Evolutionary conservation across 2,329 filamentous ascomycete genomes (phyloP).

Genomic region (Alternaria brassicae): DNA sequence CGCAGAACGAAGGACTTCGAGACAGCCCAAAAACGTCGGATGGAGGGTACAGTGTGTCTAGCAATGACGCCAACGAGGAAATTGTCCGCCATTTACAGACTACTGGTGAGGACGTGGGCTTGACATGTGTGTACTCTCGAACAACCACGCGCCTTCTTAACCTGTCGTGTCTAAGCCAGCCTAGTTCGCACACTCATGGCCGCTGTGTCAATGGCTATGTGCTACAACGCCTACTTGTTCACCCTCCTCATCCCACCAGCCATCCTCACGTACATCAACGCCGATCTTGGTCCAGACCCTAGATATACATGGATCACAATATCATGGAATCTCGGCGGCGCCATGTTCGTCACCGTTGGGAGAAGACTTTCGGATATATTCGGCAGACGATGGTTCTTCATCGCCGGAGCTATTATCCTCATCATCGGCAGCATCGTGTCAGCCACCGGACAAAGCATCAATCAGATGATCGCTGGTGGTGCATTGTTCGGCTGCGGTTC

Average conservation of each 20-base stretch:
- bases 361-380: constrained; percentile 53
- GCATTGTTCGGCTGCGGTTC: constrained; percentile 52
- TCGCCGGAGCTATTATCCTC: constrained; percentile 44
- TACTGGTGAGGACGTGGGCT: constrained; percentile 42
- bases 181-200: constrained; percentile 34
- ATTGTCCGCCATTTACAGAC: constrained; percentile 39
- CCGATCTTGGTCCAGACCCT: constrained; percentile 43
- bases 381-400: constrained; percentile 45
- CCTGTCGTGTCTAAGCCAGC: background rate
- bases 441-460: constrained; percentile 50
- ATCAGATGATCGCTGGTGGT: constrained; percentile 52
- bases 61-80: constrained; percentile 33
- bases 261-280: constrained; percentile 43
- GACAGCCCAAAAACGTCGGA: constrained; percentile 17
- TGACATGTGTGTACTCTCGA: constrained; percentile 26
- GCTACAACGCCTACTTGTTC: constrained; percentile 46
- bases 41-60: constrained; percentile 1
- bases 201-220: constrained; percentile 37
- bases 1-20: constrained; percentile 31
- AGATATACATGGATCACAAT: constrained; percentile 46
- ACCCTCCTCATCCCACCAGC: constrained; percentile 44
- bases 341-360: constrained; percentile 43
- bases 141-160: background rate
- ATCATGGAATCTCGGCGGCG: constrained; percentile 43
- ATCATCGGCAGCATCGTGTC: constrained; percentile 51